Evolutionary conservation across 208 protist species (phyloP).

Genomic region (Willaertia magna): DNA sequence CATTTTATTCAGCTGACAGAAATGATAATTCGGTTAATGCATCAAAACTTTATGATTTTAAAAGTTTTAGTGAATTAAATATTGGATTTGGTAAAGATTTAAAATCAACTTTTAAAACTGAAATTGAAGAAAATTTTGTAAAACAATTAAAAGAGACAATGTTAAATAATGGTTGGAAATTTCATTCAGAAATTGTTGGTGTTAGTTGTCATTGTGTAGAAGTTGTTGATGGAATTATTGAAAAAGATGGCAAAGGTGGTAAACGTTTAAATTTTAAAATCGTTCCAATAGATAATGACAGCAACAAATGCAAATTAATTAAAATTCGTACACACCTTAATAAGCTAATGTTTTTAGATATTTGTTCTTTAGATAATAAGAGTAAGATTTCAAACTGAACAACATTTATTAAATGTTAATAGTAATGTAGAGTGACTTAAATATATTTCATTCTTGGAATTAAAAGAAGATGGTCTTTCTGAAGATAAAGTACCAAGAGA

Average conservation of each 20-base stretch:
- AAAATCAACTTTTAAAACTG: neutral
- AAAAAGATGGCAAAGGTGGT: neutral
- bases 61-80: neutral
- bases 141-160: neutral
- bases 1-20: neutral
- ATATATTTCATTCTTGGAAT: neutral
- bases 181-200: neutral
- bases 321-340: neutral
- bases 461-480: neutral
- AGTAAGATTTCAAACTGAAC: neutral
- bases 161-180: neutral
- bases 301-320: neutral
- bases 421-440: neutral
- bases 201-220: neutral
- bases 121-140: neutral
- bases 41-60: neutral
- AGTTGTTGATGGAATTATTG: neutral
- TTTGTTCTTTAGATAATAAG: neutral
- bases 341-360: neutral
- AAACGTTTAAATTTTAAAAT: neutral
- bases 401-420: neutral
- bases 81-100: neutral
- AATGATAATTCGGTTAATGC: neutral
- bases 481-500: neutral
- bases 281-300: neutral